Base-by-base conservation (phyloP, 2,329 filamentous ascomycete species). In the Sporothrix protearum region DNA sequence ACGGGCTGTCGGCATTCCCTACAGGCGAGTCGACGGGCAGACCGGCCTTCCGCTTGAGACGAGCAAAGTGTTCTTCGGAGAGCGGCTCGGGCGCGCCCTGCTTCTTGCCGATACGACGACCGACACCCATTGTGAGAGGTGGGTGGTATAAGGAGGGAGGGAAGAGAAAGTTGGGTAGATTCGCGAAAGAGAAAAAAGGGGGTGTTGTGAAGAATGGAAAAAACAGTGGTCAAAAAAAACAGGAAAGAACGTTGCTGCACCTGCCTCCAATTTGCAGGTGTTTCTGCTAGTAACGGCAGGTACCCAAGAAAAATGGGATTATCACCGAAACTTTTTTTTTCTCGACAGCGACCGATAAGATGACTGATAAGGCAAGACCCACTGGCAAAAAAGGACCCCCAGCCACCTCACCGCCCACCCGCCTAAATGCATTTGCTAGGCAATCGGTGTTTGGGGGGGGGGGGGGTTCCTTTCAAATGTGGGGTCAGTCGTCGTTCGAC, bases 71-170 rank as follows among this genome's bases (percentile, higher is more conserved):
- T 75, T 89, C 88, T 79, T 97, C 93, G 75, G 96, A 93, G 75
- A 97, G 87, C 75, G 91, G 86, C 78, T 91, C 88, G 70, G 96
- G 96, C 75, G 91, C 86, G 71, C 94, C 95, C 87, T 98, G 96
- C 83, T 97, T 97, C 81, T 94, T 92, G 91, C 74, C 74, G 28
- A 97, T 96, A 78, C 94, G 93, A 80, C 94, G 92, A 80, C 94
- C 92, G 74, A 89, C 88, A 85, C 93, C 94, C 94, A 97, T 97
- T 78, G 80, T 89, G 51, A 22, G 9, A 12, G 2, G 47, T 51
- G 25, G 42, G 2, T 9, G 64, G 19, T 25, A 47, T 47, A 3
- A 16, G 42, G 39, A 22, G 25, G 12, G 22, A 12, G 19, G n/a
- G 36, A 4, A 16, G n/a, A 25, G 33, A n/a, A n/a, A 67, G 33